phyloP scores from a whole-genome alignment of 257 asterid species.

The Petrea volubilis region DNA sequence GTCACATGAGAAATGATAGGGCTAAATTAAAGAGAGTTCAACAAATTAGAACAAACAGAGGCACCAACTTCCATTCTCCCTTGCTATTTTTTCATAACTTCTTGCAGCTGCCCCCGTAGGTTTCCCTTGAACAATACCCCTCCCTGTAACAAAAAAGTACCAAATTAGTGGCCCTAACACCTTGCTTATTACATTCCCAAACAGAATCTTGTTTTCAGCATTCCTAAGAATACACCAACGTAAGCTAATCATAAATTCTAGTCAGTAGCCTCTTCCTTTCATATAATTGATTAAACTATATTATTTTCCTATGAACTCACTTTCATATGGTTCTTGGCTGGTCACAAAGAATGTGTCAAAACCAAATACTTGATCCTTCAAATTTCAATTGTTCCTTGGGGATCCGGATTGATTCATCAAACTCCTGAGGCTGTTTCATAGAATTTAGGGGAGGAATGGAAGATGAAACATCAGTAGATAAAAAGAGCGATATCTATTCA shows the following conservation, averaged over 20 bases:
- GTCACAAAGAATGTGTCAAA: constrained; percentile 95
- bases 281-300: not conserved
- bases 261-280: constrained; percentile 7
- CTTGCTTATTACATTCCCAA: not conserved
- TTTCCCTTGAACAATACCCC: constrained; percentile 94
- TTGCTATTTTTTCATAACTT: constrained; percentile 78
- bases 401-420: constrained; percentile 77
- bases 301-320: constrained; percentile 45
- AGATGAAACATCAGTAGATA: constrained; percentile 25
- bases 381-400: constrained; percentile 84
- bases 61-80: constrained; percentile 74
- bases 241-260: not conserved
- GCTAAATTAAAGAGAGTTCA: constrained; percentile 8
- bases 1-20: constrained; percentile 27
- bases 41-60: constrained; percentile 19
- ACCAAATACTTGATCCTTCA: constrained; percentile 91
- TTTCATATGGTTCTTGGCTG: constrained; percentile 96
- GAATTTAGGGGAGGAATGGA: constrained; percentile 22
- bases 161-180: not conserved
- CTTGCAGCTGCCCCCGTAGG: constrained; percentile 83
- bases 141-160: constrained; percentile 52
- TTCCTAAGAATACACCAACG: not conserved
- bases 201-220: not conserved
- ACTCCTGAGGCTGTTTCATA: constrained; percentile 57
- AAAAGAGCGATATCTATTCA: constrained; percentile 30